phyloP scores from a whole-genome alignment of 1,139 yeast species.

The Waltiozyma sp. region DNA sequence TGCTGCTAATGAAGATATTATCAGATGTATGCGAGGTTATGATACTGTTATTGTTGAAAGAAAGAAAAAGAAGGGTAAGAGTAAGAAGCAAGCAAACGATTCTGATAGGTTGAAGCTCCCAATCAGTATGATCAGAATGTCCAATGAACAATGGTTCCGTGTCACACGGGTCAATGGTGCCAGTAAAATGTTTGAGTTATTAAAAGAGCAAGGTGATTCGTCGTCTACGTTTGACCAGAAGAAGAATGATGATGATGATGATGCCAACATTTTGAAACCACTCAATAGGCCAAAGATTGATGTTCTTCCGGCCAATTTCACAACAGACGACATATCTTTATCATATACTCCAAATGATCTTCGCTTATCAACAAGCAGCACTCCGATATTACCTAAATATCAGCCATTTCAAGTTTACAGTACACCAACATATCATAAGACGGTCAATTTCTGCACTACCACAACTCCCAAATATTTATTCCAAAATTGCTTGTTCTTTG shows the following conservation, averaged over 20 bases:
- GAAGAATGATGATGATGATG: too few relatives aligned
- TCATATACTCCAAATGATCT: too few relatives aligned
- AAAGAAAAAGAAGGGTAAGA: constrained; percentile 15
- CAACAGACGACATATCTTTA: too few relatives aligned
- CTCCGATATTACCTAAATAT: background rate
- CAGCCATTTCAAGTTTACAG: background rate
- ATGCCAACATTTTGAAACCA: too few relatives aligned
- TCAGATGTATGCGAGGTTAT: constrained; percentile 50
- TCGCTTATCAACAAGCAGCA: too few relatives aligned
- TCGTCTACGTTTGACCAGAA: background rate
- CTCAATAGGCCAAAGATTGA: too few relatives aligned
- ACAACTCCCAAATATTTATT: background rate
- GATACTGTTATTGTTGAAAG: constrained; percentile 33
- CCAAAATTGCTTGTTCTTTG: background rate
- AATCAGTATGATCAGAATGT: constrained; percentile 7
- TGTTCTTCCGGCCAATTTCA: too few relatives aligned
- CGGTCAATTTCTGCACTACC: too few relatives aligned
- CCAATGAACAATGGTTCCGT: constrained; percentile 10
- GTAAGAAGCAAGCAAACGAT: background rate
- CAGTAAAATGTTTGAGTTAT: too few relatives aligned
- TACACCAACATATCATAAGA: too few relatives aligned
- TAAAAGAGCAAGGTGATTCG: background rate
- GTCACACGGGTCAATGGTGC: constrained; percentile 12
- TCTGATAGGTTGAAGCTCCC: constrained; percentile 3
- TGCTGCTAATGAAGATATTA: constrained; percentile 14